phyloP scores from a whole-genome alignment of 129 eudicot genomes.

The Kitagawia praeruptora region DNA sequence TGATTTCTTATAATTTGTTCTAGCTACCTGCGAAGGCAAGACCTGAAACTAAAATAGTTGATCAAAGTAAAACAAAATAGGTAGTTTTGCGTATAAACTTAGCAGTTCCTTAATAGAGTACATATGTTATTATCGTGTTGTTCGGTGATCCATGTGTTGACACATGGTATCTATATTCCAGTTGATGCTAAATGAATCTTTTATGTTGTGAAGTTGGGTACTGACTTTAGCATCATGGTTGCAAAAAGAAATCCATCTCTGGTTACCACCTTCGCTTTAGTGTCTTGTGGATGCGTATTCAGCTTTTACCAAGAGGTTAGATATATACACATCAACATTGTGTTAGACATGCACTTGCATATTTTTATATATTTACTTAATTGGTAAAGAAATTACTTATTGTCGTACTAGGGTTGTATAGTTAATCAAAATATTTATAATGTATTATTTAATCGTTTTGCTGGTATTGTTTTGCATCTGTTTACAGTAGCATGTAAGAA shows the following conservation, averaged over 20 bases:
- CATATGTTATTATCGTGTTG: background rate
- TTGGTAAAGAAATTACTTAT: too few relatives aligned
- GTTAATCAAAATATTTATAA: too few relatives aligned
- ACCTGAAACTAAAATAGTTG: background rate
- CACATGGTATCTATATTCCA: background rate
- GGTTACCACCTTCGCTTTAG: constrained; percentile 75
- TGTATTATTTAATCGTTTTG: too few relatives aligned
- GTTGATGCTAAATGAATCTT: constrained; percentile 11
- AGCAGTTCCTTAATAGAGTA: background rate
- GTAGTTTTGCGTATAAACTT: background rate
- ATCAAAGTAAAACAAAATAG: background rate
- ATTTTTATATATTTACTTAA: background rate
- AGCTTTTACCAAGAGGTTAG: constrained; percentile 92
- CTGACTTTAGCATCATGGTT: constrained; percentile 85
- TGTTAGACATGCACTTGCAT: background rate
- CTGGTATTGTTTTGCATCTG: too few relatives aligned
- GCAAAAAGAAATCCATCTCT: constrained; percentile 89
- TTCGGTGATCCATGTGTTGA: background rate
- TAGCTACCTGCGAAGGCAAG: background rate
- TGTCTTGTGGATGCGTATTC: constrained; percentile 83
- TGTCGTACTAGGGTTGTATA: too few relatives aligned
- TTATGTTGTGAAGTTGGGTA: constrained; percentile 69
- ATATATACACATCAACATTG: background rate
- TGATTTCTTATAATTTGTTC: background rate
- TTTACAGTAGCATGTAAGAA: too few relatives aligned